A percentile compares a stretch with the other conserved stretches of the same genome.
Evolutionary conservation across 1,139 yeast species (phyloP).

Genomic region (Suhomyces terraborum): DNA sequence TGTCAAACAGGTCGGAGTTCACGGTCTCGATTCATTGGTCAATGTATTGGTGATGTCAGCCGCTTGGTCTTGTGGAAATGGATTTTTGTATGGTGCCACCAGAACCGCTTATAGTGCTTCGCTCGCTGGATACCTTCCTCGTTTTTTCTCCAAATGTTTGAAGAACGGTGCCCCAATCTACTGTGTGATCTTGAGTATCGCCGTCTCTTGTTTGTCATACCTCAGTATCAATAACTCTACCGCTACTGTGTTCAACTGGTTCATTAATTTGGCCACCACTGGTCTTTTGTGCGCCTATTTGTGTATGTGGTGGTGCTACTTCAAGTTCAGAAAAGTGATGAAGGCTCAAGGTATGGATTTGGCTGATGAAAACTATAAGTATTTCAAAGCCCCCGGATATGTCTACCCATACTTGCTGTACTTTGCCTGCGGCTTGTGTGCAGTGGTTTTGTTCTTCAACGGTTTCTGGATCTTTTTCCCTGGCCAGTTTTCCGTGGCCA

Average conservation of each 20-base stretch:
- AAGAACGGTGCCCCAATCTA: constrained; percentile 40
- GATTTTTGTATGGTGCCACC: constrained; percentile 38
- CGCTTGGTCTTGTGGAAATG: constrained; percentile 46
- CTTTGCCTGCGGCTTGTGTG: constrained; percentile 31
- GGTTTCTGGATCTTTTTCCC: constrained; percentile 49
- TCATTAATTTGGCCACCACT: constrained; percentile 48
- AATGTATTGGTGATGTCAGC: constrained; percentile 38
- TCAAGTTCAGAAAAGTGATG: constrained; percentile 38
- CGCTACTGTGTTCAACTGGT: constrained; percentile 40
- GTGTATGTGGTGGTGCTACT: constrained; percentile 50
- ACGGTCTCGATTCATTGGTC: constrained; percentile 38
- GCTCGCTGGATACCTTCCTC: constrained; percentile 41
- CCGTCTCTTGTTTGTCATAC: constrained; percentile 31
- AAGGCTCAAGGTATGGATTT: constrained; percentile 34
- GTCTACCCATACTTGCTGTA: constrained; percentile 38
- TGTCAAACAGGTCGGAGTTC: constrained; percentile 37
- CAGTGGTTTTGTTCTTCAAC: constrained; percentile 36
- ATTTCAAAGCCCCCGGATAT: constrained; percentile 30
- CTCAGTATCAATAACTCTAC: constrained; percentile 32
- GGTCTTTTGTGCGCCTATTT: constrained; percentile 56
- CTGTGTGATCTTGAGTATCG: constrained; percentile 29
- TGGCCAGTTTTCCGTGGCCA: constrained; percentile 36
- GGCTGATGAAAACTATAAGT: constrained; percentile 25
- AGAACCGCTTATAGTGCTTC: constrained; percentile 40
- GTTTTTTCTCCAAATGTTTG: constrained; percentile 36